Base-by-base conservation (phyloP, 345 rosid genomes). In the Sisymbrium irio region DNA sequence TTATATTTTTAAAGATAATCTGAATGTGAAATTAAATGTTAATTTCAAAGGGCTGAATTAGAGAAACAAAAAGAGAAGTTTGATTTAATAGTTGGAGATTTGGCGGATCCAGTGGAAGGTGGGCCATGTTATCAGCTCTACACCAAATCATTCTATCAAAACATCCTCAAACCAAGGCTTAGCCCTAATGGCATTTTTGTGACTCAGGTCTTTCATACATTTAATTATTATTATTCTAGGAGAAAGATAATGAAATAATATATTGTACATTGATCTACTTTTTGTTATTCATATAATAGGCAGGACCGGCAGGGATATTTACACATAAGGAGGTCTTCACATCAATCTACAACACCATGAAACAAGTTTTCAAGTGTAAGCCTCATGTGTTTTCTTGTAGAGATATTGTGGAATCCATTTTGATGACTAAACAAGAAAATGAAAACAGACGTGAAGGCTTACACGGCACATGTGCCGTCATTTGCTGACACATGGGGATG, bases 401-500 rank as follows among this genome's bases (percentile, higher is more conserved):
- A 40, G 44, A 3, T 12, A 3, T 12, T 12, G 46, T 37, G 17
- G 46, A 0, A 28, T 41, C 46, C 6, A 14, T 42, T 39, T n/a
- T 42, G 8, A 42, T n/a, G 47, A 14, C 9, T 42, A 22, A 22
- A 22, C 1, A 22, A 22, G 25, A 22, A 42, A 5, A 14, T 14
- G 18, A 1, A 14, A 62, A 82, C 85, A 93, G 98, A 90, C 73
- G 98, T 90, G 66, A 76, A 82, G 58, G 90, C 97, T 27, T 93
- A 90, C 80, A 87, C 90, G 32, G 97, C 97, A 71, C 98, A 93
- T 30, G 93, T 93, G 11, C 98, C 98, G 45, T 93, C 98, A 50
- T 93, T 90, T 73, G 97, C 98, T 12, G 97, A 93, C 55, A 93
- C 97, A 7, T 93, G 98, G 98, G 97, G 98, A 73, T 93, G 98